These are phyloP conservation scores for Colletotrichum graminicola DNA, from an alignment of 2,329 filamentous ascomycete genomes.

Conservation along the genomic window DNA sequence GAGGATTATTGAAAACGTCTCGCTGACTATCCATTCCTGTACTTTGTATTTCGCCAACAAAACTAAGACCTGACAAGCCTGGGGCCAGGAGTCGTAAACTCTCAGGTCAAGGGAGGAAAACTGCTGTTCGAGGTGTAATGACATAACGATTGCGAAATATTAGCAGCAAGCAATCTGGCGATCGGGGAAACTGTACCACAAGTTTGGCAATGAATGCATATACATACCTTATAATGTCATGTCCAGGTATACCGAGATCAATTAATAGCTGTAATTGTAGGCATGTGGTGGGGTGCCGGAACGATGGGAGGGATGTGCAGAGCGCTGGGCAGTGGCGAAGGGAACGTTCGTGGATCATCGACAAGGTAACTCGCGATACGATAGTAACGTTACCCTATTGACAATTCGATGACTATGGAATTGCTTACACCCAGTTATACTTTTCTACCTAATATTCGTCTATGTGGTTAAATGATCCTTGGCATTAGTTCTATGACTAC, in stretches of 20 bases:
- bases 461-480: not conserved
- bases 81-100: not conserved
- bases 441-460: not conserved
- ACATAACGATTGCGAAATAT: conserved; percentile 1
- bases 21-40: conserved; percentile 4
- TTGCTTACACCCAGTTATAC: not conserved
- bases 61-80: not conserved
- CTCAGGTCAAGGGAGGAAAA: not conserved
- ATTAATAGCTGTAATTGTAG: conserved; percentile 1
- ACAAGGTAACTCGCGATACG: not conserved
- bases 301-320: conserved; percentile 5
- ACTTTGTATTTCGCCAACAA: not conserved
- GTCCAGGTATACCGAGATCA: not conserved
- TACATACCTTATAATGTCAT: not conserved
- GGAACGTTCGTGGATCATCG: conserved; percentile 23
- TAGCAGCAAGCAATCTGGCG: conserved; percentile 8
- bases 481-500: not conserved
- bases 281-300: conserved; percentile 5
- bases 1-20: not conserved
- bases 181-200: not conserved
- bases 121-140: not conserved
- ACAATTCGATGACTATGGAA: not conserved
- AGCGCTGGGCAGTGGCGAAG: conserved; percentile 17
- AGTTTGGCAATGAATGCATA: not conserved
- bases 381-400: conserved; percentile 32